These are phyloP conservation scores for Coniochaeta prunicola DNA, from an alignment of 2,329 filamentous ascomycete species.

Conservation along the genomic window DNA sequence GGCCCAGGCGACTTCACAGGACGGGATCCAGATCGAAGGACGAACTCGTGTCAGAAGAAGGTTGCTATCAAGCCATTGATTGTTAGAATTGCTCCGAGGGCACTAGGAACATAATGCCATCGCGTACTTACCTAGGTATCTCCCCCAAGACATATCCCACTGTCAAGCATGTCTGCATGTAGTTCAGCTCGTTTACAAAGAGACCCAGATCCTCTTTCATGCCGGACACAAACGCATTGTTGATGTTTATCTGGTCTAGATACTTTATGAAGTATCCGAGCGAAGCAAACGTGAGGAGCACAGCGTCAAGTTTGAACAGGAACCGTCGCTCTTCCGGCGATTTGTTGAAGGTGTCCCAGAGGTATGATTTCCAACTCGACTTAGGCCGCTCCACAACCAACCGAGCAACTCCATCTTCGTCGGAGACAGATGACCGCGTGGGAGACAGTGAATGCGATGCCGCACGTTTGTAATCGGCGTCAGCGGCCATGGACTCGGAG, in stretches of 20 bases:
- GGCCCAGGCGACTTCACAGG: conserved; percentile 29
- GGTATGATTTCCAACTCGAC: conserved; percentile 35
- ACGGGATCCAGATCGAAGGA: conserved; percentile 34
- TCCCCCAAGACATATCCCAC: conserved; percentile 31
- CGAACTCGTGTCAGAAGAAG: conserved; percentile 30
- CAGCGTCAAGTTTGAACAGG: conserved; percentile 33
- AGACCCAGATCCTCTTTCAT: conserved; percentile 34
- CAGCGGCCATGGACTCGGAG: background rate
- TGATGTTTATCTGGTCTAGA: conserved; percentile 31
- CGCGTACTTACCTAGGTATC: conserved; percentile 19
- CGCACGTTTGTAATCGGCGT: conserved; percentile 2
- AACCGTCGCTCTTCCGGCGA: conserved; percentile 1
- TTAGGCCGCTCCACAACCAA: conserved; percentile 22
- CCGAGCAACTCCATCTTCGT: conserved; percentile 1
- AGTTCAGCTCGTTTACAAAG: conserved; percentile 27
- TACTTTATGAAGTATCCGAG: conserved; percentile 16
- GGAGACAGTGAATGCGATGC: background rate
- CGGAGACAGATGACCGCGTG: background rate
- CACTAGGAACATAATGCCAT: background rate
- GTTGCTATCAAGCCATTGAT: conserved; percentile 12
- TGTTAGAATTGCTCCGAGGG: background rate
- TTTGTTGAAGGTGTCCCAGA: conserved; percentile 36
- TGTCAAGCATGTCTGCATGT: conserved; percentile 26
- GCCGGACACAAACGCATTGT: conserved; percentile 36
- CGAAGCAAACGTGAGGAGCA: conserved; percentile 21